Percentiles rank a stretch among this genome's conserved stretches.
phyloP scores from a whole-genome alignment of 345 rosid species.

The Lepidium africanum region DNA sequence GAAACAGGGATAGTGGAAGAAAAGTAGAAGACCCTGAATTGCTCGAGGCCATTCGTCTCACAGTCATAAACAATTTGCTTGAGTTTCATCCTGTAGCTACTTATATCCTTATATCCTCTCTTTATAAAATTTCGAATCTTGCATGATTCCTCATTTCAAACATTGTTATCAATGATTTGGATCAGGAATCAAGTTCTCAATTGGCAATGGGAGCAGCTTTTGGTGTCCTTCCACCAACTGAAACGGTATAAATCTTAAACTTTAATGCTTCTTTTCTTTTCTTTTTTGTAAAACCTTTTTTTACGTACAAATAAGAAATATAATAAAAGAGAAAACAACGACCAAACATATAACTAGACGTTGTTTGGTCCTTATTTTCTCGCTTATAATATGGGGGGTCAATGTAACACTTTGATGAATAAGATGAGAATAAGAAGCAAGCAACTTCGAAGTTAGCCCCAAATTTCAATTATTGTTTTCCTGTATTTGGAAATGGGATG shows the following conservation, averaged over 20 bases:
- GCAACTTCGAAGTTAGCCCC: neutral
- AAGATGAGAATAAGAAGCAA: neutral
- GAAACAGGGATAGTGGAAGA: slow-evolving; percentile 72
- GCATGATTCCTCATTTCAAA: slow-evolving; percentile 8
- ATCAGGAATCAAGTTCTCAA: slow-evolving; percentile 94
- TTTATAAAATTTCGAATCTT: neutral
- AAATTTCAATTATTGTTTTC: neutral
- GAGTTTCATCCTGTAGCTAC: slow-evolving; percentile 82
- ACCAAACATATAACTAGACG: neutral
- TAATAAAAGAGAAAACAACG: neutral
- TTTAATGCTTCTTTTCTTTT: neutral
- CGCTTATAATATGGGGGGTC: neutral
- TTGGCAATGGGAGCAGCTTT: slow-evolving; percentile 95
- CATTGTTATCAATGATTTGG: neutral
- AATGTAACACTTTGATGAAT: neutral
- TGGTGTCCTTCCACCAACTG: slow-evolving; percentile 70
- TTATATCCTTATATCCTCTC: slow-evolving; percentile 1
- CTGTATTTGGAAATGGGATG: neutral
- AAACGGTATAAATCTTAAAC: slow-evolving; percentile 32
- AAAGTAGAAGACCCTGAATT: slow-evolving; percentile 92
- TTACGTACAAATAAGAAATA: neutral
- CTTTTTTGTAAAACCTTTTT: too few species aligned
- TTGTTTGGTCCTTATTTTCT: too few species aligned
- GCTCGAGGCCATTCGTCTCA: slow-evolving; percentile 96
- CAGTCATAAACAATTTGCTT: slow-evolving; percentile 80